These are phyloP conservation scores for Calonectria ilicicola DNA, from an alignment of 2,329 filamentous ascomycete species.

Conservation along the genomic window DNA sequence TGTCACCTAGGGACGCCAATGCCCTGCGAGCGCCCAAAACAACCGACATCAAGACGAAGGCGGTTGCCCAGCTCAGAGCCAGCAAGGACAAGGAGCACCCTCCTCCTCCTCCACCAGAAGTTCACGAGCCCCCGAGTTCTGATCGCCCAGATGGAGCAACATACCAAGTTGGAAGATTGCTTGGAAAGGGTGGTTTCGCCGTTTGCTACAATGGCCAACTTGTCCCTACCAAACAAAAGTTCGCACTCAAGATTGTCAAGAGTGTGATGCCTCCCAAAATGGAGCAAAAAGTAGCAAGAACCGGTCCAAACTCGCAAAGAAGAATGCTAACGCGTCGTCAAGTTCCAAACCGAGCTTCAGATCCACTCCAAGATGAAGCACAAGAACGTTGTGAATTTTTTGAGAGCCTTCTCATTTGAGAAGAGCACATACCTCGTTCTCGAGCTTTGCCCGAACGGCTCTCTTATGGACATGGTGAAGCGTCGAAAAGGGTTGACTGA, in stretches of 20 bases:
- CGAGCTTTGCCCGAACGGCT: constrained; percentile 94
- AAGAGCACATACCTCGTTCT: constrained; percentile 93
- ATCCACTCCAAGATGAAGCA: constrained; percentile 99
- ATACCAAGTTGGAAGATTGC: constrained; percentile 79
- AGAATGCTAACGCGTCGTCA: constrained; percentile 28
- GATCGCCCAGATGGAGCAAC: constrained; percentile 78
- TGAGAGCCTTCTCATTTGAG: constrained; percentile 91
- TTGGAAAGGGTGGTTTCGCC: constrained; percentile 86
- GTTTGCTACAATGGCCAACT: constrained; percentile 82
- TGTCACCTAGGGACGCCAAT: constrained; percentile 75
- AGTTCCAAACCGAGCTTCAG: constrained; percentile 88
- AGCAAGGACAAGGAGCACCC: constrained; percentile 75
- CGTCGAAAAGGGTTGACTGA: constrained; percentile 90
- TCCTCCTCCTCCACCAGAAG: constrained; percentile 70
- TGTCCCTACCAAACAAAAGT: constrained; percentile 73
- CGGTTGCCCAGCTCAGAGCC: constrained; percentile 65
- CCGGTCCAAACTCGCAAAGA: constrained; percentile 15
- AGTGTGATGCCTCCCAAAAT: constrained; percentile 86
- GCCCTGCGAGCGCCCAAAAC: constrained; percentile 65
- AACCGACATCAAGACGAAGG: constrained; percentile 64
- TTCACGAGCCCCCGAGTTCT: constrained; percentile 72
- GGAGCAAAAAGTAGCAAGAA: constrained; percentile 78
- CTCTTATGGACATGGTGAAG: constrained; percentile 97
- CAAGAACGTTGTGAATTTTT: constrained; percentile 94
- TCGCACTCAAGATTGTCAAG: constrained; percentile 86